These are phyloP conservation scores for Carex kokanica DNA, from an alignment of 176 grass and related monocot genomes.

Conservation along the genomic window DNA sequence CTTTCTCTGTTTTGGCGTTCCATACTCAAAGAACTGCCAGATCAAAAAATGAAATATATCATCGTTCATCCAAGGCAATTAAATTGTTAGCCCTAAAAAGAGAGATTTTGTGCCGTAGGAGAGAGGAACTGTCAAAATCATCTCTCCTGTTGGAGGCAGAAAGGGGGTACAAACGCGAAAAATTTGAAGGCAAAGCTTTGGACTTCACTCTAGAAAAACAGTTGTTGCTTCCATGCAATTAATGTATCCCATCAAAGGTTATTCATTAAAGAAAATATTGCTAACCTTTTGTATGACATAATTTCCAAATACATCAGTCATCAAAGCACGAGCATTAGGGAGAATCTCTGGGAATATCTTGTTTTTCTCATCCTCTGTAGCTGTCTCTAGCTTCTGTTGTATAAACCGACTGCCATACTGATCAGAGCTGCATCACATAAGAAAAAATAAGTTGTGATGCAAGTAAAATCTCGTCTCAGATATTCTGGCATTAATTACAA, in stretches of 20 bases:
- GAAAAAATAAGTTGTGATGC: slow-evolving; percentile 1
- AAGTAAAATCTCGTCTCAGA: not conserved
- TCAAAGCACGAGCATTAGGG: slow-evolving; percentile 72
- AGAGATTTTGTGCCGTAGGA: not conserved
- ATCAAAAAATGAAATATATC: not conserved
- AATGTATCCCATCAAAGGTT: not conserved
- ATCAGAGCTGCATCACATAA: slow-evolving; percentile 60
- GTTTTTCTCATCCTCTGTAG: slow-evolving; percentile 84
- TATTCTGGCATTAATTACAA: not conserved
- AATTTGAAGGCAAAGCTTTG: not conserved
- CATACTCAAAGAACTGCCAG: slow-evolving; percentile 94
- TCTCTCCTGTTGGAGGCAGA: not conserved
- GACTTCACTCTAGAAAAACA: not conserved
- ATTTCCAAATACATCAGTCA: slow-evolving; percentile 99
- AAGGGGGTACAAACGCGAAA: not conserved
- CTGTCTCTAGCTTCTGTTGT: slow-evolving; percentile 94
- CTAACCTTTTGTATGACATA: slow-evolving; percentile 97
- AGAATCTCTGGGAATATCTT: slow-evolving; percentile 93
- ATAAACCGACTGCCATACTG: slow-evolving; percentile 98
- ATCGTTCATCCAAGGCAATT: not conserved
- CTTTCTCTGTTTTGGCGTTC: slow-evolving; percentile 72
- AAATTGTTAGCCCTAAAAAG: not conserved
- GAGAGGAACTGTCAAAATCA: not conserved
- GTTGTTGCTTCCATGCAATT: not conserved
- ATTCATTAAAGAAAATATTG: slow-evolving; percentile 27